Conservation (phyloP, 805 yeast genomes). For the Saccharomycopsis schoenii region DNA sequence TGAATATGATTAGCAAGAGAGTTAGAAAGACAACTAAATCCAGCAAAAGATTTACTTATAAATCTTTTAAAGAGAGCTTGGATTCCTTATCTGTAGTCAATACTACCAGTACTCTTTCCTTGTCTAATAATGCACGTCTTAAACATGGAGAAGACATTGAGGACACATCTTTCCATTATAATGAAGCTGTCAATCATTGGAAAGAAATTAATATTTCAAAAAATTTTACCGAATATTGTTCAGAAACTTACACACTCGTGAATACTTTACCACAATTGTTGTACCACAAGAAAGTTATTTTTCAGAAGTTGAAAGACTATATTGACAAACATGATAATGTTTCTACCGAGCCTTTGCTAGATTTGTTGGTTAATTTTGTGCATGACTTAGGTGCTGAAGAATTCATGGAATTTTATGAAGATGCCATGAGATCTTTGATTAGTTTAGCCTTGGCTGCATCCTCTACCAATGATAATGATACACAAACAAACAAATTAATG, state of each 20-base stretch:
- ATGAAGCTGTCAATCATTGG: constrained; percentile 79
- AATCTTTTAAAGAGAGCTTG: constrained; percentile 75
- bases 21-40: constrained; percentile 41
- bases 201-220: constrained; percentile 73
- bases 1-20: constrained; percentile 19
- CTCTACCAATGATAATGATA: constrained; percentile 4
- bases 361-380: constrained; percentile 71
- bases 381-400: constrained; percentile 85
- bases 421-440: constrained; percentile 30
- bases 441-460: constrained; percentile 1
- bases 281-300: constrained; percentile 58
- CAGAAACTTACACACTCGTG: constrained; percentile 41
- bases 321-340: constrained; percentile 46
- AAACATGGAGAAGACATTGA: constrained; percentile 55
- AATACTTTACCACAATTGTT: constrained; percentile 76
- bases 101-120: constrained; percentile 24
- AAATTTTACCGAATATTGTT: constrained; percentile 53
- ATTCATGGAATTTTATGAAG: constrained; percentile 59
- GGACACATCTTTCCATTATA: constrained; percentile 68
- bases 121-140: background rate
- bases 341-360: constrained; percentile 73
- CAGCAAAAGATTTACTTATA: constrained; percentile 48
- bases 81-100: constrained; percentile 74
- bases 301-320: constrained; percentile 37
- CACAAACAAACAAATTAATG: constrained; percentile 27